These are phyloP conservation scores for Diaporthe batatas DNA, from an alignment of 2,329 filamentous ascomycete genomes.

Conservation along the genomic window DNA sequence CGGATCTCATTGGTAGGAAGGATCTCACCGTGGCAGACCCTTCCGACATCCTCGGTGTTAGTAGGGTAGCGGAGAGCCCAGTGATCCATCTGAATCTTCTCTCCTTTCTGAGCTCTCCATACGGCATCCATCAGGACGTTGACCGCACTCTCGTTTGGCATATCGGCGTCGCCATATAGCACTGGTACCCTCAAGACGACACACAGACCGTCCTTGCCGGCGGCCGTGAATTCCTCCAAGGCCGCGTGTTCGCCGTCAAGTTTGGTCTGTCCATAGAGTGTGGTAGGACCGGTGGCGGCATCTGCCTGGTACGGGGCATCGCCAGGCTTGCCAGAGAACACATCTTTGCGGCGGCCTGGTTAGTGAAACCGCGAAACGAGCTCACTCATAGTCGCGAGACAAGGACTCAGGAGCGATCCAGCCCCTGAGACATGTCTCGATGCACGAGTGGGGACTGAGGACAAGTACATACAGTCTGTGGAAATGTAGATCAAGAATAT, in stretches of 20 bases:
- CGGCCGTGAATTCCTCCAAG: slow-evolving; percentile 68
- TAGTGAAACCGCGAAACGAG: slow-evolving; percentile 3
- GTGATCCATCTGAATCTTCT: slow-evolving; percentile 83
- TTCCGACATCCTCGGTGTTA: slow-evolving; percentile 87
- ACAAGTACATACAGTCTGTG: slow-evolving; percentile 69
- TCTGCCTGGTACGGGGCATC: slow-evolving; percentile 84
- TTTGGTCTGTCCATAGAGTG: slow-evolving; percentile 78
- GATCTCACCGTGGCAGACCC: slow-evolving; percentile 76
- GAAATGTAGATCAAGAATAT: slow-evolving; percentile 82
- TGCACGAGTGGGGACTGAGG: no score
- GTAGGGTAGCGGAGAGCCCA: slow-evolving; percentile 89
- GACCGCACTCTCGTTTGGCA: slow-evolving; percentile 81
- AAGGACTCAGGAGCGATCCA: slow-evolving; percentile 10
- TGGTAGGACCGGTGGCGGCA: slow-evolving; percentile 76
- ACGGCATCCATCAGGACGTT: slow-evolving; percentile 84
- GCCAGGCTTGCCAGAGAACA: slow-evolving; percentile 80
- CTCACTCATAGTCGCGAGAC: background rate
- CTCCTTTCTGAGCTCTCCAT: slow-evolving; percentile 77
- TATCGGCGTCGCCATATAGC: slow-evolving; percentile 82
- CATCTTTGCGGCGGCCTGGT: slow-evolving; percentile 57
- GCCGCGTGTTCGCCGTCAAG: slow-evolving; percentile 74
- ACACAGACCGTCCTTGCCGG: slow-evolving; percentile 65
- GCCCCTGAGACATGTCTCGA: slow-evolving; percentile 30
- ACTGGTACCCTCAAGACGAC: slow-evolving; percentile 86
- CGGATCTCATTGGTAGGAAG: background rate